Conservation (phyloP, 257 asterid species). For the Lycium ferocissimum region DNA sequence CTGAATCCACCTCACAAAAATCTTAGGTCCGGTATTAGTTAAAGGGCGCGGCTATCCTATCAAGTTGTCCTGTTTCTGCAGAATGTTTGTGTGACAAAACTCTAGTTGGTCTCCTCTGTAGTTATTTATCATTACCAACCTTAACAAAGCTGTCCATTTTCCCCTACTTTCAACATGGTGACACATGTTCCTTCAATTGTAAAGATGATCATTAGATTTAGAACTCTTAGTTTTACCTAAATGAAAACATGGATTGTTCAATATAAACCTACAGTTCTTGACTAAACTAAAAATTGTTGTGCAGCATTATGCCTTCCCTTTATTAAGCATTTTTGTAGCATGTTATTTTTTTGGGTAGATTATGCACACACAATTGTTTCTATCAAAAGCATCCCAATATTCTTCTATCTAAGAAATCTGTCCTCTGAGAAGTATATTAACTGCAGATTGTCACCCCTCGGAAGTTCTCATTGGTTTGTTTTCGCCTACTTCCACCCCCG, state of each 20-base stretch:
- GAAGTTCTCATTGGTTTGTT: constrained; percentile 81
- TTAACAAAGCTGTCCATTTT: background rate
- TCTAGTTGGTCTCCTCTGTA: background rate
- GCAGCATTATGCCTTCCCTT: too few species aligned
- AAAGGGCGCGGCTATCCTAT: background rate
- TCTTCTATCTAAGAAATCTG: constrained; percentile 20
- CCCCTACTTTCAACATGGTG: background rate
- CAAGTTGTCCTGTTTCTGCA: background rate
- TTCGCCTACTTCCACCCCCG: constrained; percentile 62
- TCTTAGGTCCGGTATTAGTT: background rate
- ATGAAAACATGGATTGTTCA: too few species aligned
- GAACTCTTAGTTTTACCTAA: background rate
- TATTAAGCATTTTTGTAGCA: background rate
- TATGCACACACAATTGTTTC: background rate
- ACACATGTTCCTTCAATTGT: background rate
- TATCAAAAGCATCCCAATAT: background rate
- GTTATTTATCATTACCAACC: background rate
- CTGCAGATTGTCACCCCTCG: constrained; percentile 78
- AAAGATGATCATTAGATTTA: background rate
- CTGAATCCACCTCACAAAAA: background rate
- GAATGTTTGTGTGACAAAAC: background rate
- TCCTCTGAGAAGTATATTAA: constrained; percentile 21
- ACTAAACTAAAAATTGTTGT: too few species aligned
- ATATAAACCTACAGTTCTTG: too few species aligned
- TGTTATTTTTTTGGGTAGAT: background rate